phyloP scores from a whole-genome alignment of 768 basidiomycete genomes.

The Tulasnella sp. region DNA sequence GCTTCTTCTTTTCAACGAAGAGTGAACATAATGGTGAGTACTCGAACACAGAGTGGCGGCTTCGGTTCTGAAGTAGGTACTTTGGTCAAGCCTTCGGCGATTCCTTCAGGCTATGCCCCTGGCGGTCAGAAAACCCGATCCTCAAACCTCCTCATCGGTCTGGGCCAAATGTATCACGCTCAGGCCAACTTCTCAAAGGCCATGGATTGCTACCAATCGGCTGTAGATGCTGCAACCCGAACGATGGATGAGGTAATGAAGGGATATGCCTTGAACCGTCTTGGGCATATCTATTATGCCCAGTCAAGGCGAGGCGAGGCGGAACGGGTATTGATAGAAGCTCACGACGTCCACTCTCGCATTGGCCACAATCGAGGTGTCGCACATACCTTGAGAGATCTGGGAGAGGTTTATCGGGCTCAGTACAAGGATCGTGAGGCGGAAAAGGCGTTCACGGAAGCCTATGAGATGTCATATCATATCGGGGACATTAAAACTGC shows the following conservation, averaged over 20 bases:
- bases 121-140: background rate
- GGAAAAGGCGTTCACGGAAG: too few relatives aligned
- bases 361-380: too few relatives aligned
- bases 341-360: background rate
- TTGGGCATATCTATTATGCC: background rate
- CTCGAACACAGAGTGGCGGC: background rate
- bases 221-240: background rate
- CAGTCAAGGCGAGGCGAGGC: background rate
- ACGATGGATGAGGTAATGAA: background rate
- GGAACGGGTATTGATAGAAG: background rate
- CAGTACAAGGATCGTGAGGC: too few relatives aligned
- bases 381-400: too few relatives aligned
- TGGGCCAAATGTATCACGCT: background rate
- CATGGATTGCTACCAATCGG: background rate
- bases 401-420: too few relatives aligned
- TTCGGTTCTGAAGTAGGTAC: background rate
- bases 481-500: background rate
- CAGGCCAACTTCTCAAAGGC: background rate
- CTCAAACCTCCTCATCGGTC: background rate
- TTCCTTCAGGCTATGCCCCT: background rate
- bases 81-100: background rate
- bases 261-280: background rate
- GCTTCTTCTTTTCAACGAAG: background rate
- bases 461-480: too few relatives aligned
- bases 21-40: background rate